Conservation (phyloP, 2,329 filamentous ascomycete species). For the Paradendryphiella salina region DNA sequence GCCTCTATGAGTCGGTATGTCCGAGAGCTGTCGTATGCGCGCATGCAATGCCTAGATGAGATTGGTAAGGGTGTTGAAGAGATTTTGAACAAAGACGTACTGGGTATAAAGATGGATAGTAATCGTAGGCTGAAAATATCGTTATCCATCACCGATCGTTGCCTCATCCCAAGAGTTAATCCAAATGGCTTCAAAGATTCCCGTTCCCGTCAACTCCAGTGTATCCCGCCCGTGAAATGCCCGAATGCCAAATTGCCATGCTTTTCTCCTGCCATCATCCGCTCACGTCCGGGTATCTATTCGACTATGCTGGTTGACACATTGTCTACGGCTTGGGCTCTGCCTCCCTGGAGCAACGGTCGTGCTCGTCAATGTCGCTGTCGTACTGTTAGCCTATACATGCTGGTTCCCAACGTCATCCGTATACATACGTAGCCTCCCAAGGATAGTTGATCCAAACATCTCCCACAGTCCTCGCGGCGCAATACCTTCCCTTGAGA, state of each 20-base stretch:
- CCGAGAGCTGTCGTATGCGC: no score
- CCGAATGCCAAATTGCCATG: not conserved
- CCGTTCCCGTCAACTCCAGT: constrained; percentile 8
- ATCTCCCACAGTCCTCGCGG: constrained; percentile 86
- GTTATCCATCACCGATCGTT: not conserved
- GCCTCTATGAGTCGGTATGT: no score
- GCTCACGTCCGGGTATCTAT: not conserved
- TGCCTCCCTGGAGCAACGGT: constrained; percentile 63
- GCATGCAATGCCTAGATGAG: no score
- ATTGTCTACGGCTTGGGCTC: constrained; percentile 22
- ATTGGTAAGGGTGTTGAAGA: no score
- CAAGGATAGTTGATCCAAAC: constrained; percentile 99
- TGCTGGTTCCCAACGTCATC: not conserved
- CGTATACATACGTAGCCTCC: constrained; percentile 72
- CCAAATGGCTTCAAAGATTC: not conserved
- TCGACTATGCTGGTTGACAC: not conserved
- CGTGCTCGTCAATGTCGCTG: constrained; percentile 89
- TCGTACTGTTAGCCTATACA: constrained; percentile 18
- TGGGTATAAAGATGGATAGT: no score
- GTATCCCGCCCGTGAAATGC: constrained; percentile 3
- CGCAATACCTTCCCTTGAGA: constrained; percentile 75
- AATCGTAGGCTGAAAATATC: no score
- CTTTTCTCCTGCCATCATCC: not conserved
- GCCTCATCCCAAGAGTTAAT: not conserved
- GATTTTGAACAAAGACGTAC: no score